Conservation (phyloP, 2,329 filamentous ascomycete species). For the Exophiala xenobiotica region DNA sequence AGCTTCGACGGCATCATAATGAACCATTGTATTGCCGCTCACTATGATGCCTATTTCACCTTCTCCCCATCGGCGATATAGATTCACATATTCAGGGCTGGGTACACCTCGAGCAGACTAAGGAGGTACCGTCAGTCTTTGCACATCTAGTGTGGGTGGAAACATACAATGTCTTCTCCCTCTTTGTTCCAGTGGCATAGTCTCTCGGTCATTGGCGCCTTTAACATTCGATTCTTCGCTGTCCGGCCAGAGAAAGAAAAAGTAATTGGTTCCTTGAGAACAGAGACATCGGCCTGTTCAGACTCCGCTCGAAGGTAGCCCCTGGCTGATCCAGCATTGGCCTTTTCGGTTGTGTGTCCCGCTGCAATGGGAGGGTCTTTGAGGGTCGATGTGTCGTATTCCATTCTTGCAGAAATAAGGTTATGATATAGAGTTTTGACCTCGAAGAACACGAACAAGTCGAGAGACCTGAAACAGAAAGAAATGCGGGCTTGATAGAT, state of each 20-base stretch:
- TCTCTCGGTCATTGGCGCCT: conserved; percentile 66
- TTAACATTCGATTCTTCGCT: conserved; percentile 64
- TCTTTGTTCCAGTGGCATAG: conserved; percentile 58
- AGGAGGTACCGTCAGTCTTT: conserved; percentile 33
- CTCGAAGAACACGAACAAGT: no score
- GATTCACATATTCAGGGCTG: conserved; percentile 53
- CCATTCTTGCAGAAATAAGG: conserved; percentile 13
- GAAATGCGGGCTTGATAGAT: no score
- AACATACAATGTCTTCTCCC: conserved; percentile 22
- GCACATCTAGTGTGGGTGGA: neutral
- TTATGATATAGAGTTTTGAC: neutral
- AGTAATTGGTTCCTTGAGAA: conserved; percentile 48
- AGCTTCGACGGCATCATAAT: conserved; percentile 58
- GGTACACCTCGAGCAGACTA: conserved; percentile 56
- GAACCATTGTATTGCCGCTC: conserved; percentile 65
- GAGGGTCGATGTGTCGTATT: conserved; percentile 25
- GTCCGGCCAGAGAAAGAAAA: conserved; percentile 55
- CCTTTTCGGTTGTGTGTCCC: conserved; percentile 7
- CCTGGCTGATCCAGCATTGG: neutral
- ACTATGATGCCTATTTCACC: conserved; percentile 59
- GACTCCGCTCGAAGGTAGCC: conserved; percentile 15
- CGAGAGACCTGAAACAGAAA: no score
- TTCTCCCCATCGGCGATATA: conserved; percentile 64
- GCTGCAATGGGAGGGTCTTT: conserved; percentile 1
- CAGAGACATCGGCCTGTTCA: conserved; percentile 35